Evolutionary conservation across 305 asterid genomes (phyloP).

Genomic region (Fraxinus dipetala): DNA sequence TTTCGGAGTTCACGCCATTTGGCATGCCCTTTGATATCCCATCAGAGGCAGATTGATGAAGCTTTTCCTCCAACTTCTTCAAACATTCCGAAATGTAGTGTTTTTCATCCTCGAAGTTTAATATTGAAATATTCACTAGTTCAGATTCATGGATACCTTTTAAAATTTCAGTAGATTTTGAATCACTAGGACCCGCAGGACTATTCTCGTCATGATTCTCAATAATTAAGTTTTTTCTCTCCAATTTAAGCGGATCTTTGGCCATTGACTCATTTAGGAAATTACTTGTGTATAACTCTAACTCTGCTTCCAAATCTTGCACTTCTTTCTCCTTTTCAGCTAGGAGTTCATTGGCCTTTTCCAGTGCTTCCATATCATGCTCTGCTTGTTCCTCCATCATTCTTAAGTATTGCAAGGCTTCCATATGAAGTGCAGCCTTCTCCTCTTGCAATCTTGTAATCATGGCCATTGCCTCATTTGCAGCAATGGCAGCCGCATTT

Average conservation of each 20-base stretch:
- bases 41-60: slow-evolving; percentile 37
- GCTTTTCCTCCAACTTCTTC: slow-evolving; percentile 39
- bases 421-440: slow-evolving; percentile 81
- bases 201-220: slow-evolving; percentile 25
- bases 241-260: slow-evolving; percentile 14
- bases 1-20: slow-evolving; percentile 30
- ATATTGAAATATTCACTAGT: slow-evolving; percentile 17
- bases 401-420: slow-evolving; percentile 78
- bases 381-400: slow-evolving; percentile 97
- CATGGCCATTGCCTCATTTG: slow-evolving; percentile 85
- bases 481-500: slow-evolving; percentile 70
- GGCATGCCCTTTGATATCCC: slow-evolving; percentile 21
- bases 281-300: slow-evolving; percentile 46
- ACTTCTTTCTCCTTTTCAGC: slow-evolving; percentile 74
- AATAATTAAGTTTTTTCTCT: slow-evolving; percentile 21
- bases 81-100: slow-evolving; percentile 35
- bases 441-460: slow-evolving; percentile 91
- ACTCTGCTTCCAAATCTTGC: slow-evolving; percentile 65
- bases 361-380: slow-evolving; percentile 76
- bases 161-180: slow-evolving; percentile 18
- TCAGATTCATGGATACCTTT: slow-evolving; percentile 22
- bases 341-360: slow-evolving; percentile 66
- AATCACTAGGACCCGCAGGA: slow-evolving; percentile 23
- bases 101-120: slow-evolving; percentile 47
- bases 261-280: slow-evolving; percentile 29